These are phyloP conservation scores for Fraxinus sp. DNA, from an alignment of 305 asterid species.

Conservation along the genomic window DNA sequence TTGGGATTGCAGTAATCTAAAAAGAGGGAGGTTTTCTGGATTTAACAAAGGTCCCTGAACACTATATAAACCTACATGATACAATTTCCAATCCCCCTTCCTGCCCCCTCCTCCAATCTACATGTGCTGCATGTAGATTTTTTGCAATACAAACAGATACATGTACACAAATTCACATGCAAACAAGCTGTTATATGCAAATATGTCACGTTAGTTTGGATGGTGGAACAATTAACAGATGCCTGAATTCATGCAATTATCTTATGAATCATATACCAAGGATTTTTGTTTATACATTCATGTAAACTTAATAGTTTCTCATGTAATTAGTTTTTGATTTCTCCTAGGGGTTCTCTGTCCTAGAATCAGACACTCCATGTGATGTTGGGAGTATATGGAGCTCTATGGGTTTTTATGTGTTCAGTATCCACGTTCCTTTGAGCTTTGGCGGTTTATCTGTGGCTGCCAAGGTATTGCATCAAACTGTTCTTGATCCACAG, in stretches of 20 bases:
- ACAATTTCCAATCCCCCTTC: not conserved
- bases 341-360: slow-evolving; percentile 70
- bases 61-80: not conserved
- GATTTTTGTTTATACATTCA: not conserved
- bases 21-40: not conserved
- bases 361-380: slow-evolving; percentile 43
- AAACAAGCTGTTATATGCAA: not conserved
- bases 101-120: not conserved
- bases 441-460: slow-evolving; percentile 84
- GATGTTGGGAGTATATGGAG: slow-evolving; percentile 68
- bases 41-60: not conserved
- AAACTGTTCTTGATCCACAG: slow-evolving; percentile 55
- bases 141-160: not conserved
- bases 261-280: not conserved
- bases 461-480: slow-evolving; percentile 54
- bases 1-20: not conserved
- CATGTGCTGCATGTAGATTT: not conserved
- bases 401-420: slow-evolving; percentile 66
- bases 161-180: not conserved
- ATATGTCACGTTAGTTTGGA: not conserved
- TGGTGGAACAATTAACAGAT: not conserved
- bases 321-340: slow-evolving; percentile 11
- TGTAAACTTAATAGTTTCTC: not conserved
- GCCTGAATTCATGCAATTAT: not conserved
- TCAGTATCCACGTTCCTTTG: slow-evolving; percentile 80